A percentile compares a stretch with the other conserved stretches of the same genome.
Evolutionary conservation across 306 rosid species (phyloP).

Genomic region (Gleditsia sinensis): DNA sequence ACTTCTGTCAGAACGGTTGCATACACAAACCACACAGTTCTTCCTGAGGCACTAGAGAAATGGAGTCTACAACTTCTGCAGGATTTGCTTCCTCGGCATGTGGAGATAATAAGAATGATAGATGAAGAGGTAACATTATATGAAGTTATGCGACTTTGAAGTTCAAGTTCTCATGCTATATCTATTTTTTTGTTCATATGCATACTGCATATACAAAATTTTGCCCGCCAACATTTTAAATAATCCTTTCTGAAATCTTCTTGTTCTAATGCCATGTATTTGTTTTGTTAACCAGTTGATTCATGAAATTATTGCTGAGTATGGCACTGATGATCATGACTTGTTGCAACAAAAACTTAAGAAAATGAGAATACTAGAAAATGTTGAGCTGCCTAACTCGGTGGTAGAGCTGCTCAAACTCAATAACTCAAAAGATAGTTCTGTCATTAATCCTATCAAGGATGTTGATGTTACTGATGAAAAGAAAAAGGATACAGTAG

Average conservation of each 20-base stretch:
- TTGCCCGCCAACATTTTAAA: not conserved
- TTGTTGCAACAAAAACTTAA: conserved; percentile 62
- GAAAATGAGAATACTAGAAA: conserved; percentile 86
- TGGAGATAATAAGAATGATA: conserved; percentile 72
- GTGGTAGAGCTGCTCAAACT: conserved; percentile 52
- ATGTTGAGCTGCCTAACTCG: conserved; percentile 75
- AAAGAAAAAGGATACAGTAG: conserved; percentile 33
- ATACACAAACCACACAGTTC: conserved; percentile 94
- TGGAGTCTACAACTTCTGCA: conserved; percentile 86
- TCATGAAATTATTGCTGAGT: conserved; percentile 63
- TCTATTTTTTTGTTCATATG: conserved; percentile 1
- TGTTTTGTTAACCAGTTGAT: conserved; percentile 59
- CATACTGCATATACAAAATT: too few species aligned
- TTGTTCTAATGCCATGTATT: conserved; percentile 27
- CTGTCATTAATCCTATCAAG: conserved; percentile 35
- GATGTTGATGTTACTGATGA: conserved; percentile 44
- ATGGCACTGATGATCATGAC: conserved; percentile 62
- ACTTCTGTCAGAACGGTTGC: conserved; percentile 73
- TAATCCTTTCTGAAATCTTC: conserved; percentile 34
- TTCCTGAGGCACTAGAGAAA: conserved; percentile 97
- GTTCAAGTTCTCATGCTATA: conserved; percentile 27
- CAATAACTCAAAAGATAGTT: conserved; percentile 45
- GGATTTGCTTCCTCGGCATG: conserved; percentile 89
- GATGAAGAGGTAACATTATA: conserved; percentile 76
- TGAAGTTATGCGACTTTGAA: not conserved